Conservation (phyloP, 306 rosid genomes). For the Ziziphus jujuba region DNA sequence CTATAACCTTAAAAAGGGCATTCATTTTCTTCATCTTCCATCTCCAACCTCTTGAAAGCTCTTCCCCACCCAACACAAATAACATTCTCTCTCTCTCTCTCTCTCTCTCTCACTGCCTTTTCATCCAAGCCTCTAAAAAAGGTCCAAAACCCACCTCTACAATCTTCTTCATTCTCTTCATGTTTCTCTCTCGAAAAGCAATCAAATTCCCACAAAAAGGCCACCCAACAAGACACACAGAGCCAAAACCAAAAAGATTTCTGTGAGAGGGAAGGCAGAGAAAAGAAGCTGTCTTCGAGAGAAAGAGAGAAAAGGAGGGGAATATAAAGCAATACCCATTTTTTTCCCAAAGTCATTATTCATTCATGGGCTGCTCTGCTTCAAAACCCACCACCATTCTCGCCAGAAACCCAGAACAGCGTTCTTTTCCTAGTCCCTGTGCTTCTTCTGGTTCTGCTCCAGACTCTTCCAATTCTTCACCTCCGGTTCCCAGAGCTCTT, state of each 20-base stretch:
- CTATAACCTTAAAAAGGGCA: neutral
- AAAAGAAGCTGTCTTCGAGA: neutral
- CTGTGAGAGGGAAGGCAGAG: slow-evolving; percentile 14
- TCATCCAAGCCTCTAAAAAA: slow-evolving; percentile 29
- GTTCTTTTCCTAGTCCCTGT: slow-evolving; percentile 18
- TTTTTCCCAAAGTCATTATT: neutral
- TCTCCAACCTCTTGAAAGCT: slow-evolving; percentile 43
- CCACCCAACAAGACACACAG: slow-evolving; percentile 13
- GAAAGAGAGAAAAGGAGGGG: slow-evolving; percentile 15
- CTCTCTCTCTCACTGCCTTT: slow-evolving; percentile 25
- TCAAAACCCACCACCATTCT: slow-evolving; percentile 59
- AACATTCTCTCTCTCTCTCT: slow-evolving; percentile 13
- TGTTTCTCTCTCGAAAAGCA: slow-evolving; percentile 5
- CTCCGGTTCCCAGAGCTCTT: slow-evolving; percentile 45
- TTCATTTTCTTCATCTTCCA: slow-evolving; percentile 21
- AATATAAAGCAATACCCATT: neutral
- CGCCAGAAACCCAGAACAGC: slow-evolving; percentile 30
- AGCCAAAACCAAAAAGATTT: slow-evolving; percentile 23
- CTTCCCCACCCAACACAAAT: slow-evolving; percentile 23
- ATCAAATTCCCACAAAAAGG: slow-evolving; percentile 17
- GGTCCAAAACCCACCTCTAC: neutral
- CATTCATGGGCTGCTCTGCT: slow-evolving; percentile 86
- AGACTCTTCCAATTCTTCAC: slow-evolving; percentile 42
- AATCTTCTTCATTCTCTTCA: too few relatives aligned
- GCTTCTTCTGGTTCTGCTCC: slow-evolving; percentile 33